These are phyloP conservation scores for Hypoxylon rickii DNA, from an alignment of 495 filamentous ascomycete species.

Conservation along the genomic window DNA sequence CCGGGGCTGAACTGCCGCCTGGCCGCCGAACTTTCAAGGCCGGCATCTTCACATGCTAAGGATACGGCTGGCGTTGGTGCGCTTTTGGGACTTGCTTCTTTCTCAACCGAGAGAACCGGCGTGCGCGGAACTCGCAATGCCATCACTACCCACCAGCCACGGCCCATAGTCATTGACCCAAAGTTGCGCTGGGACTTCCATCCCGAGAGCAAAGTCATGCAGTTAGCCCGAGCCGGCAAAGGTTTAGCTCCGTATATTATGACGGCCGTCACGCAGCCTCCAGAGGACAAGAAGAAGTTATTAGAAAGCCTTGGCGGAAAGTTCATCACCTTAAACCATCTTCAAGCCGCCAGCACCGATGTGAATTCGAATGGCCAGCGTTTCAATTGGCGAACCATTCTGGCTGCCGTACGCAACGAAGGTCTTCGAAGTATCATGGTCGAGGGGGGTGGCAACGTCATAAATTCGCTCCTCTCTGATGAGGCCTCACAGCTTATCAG, in stretches of 20 bases:
- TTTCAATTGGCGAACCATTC: slow-evolving; percentile 64
- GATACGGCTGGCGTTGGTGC: slow-evolving; percentile 46
- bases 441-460: slow-evolving; percentile 79
- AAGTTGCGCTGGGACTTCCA: slow-evolving; percentile 67
- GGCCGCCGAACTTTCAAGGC: slow-evolving; percentile 29
- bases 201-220: slow-evolving; percentile 63
- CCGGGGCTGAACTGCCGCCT: slow-evolving; percentile 81
- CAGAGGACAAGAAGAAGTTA: slow-evolving; percentile 30
- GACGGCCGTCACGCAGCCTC: slow-evolving; percentile 40
- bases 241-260: slow-evolving; percentile 77
- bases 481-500: slow-evolving; percentile 67
- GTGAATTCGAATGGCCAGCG: slow-evolving; percentile 21
- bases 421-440: slow-evolving; percentile 83
- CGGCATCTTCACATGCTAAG: slow-evolving; percentile 6
- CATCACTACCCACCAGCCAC: slow-evolving; percentile 60
- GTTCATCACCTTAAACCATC: slow-evolving; percentile 35
- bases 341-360: background rate
- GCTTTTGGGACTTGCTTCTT: slow-evolving; percentile 26
- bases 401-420: slow-evolving; percentile 59
- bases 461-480: slow-evolving; percentile 70
- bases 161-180: slow-evolving; percentile 81
- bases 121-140: background rate
- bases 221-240: slow-evolving; percentile 64
- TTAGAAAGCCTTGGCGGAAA: slow-evolving; percentile 46
- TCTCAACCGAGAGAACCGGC: slow-evolving; percentile 10